These are phyloP conservation scores for Nicotiana benthamiana DNA, from an alignment of 257 asterid genomes.

Conservation along the genomic window DNA sequence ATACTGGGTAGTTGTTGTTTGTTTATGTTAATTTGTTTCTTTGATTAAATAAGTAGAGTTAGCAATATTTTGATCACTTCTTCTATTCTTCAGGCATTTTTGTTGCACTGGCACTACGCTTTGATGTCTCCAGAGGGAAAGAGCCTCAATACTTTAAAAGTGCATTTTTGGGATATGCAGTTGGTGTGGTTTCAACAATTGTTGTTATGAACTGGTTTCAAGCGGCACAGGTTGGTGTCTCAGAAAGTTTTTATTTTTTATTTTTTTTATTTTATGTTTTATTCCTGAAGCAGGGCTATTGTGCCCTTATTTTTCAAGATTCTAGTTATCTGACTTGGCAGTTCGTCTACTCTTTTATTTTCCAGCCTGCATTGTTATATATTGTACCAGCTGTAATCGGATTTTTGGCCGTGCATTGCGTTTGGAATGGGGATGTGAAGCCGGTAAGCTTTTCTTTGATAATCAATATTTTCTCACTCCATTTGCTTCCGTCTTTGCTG, in stretches of 20 bases:
- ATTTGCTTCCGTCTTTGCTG: background rate
- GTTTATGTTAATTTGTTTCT: no score
- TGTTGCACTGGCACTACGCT: slow-evolving; percentile 91
- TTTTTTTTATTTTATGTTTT: background rate
- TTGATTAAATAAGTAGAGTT: no score
- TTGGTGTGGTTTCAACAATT: slow-evolving; percentile 68
- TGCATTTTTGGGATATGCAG: slow-evolving; percentile 74
- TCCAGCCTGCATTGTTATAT: slow-evolving; percentile 86
- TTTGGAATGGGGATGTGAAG: slow-evolving; percentile 84
- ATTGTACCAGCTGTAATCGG: slow-evolving; percentile 90
- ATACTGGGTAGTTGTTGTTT: no score
- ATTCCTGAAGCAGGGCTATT: background rate
- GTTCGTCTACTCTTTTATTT: background rate
- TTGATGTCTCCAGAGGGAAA: slow-evolving; percentile 89
- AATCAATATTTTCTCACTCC: background rate
- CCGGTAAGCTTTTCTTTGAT: slow-evolving; percentile 28
- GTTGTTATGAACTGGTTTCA: slow-evolving; percentile 97
- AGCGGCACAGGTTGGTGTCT: slow-evolving; percentile 78
- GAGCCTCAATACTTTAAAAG: slow-evolving; percentile 74
- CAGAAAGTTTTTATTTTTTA: background rate
- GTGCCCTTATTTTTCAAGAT: background rate
- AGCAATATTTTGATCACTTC: background rate
- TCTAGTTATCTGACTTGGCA: background rate
- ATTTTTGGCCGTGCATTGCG: slow-evolving; percentile 74
- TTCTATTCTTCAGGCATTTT: slow-evolving; percentile 63